Evolutionary conservation across 1,139 yeast genomes (phyloP), one percentile per base, ranked within the genome.

Genomic region (Geotrichum macrosporum): DNA sequence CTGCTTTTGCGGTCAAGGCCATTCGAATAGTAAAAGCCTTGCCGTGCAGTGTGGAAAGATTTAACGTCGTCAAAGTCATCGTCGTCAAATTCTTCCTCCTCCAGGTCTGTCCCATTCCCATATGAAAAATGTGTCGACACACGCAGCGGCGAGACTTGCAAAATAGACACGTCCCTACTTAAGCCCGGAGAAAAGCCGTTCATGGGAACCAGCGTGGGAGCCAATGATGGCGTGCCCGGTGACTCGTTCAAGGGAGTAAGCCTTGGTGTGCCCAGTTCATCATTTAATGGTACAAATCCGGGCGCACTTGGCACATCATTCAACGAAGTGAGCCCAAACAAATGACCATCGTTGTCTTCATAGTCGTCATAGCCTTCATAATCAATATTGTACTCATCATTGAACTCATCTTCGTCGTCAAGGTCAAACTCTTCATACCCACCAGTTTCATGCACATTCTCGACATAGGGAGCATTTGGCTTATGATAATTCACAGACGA

Each of bases 401-500:
- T 3, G 20, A 13, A 33, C 21, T 27, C 41, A 18, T 38, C 21
- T 12, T 29, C 30, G n/a, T 30, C 38, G 24, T 41, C 46, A 20
- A 30, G 18, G 31, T 32, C 40, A 16, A 35, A 33, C 21, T 43
- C 47, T 6, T 34, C 44, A 19, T 34, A 32, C 8, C 18, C 37
- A 9, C 38, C 24, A 30, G 27, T 1, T 32, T 39, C 10, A 41
- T 29, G 20, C 32, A 33, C 19, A 6, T 24, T 32, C 15, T 12
- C 16, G 9, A 10, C 8, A 12, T 27, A 30, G 13, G 15, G 10
- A 13, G 18, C 33, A 12, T 20, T 33, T 9, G 29, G 37, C 21
- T 41, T 50, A 21, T 47, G 50, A 24, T 50, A 50, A 12, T 43
- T 44, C 9, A 50, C 43, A n/a, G 53, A 50, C 2, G 48, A 36